phyloP scores from a whole-genome alignment of 2,329 filamentous ascomycete genomes.

The Penicillium sclerotigenum region DNA sequence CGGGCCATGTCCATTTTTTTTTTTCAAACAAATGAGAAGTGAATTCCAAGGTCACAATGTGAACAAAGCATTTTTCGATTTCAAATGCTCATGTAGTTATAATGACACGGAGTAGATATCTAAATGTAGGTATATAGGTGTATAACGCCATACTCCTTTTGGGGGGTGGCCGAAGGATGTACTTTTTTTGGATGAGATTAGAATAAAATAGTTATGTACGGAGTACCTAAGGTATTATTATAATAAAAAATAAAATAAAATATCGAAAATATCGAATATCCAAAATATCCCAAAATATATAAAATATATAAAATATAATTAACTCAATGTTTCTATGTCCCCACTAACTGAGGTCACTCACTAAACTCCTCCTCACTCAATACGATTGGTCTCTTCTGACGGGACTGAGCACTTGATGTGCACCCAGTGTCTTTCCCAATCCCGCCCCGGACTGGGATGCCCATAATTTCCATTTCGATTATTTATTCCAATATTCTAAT shows the following conservation, averaged over 20 bases:
- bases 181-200: background rate
- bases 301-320: background rate
- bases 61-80: background rate
- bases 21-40: background rate
- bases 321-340: background rate
- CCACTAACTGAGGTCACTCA: background rate
- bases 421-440: conserved; percentile 14
- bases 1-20: background rate
- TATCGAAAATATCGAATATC: background rate
- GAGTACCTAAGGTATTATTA: too few species aligned
- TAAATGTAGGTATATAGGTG: too few species aligned
- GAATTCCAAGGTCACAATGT: background rate
- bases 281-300: background rate
- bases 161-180: background rate
- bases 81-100: background rate
- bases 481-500: background rate
- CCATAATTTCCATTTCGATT: background rate
- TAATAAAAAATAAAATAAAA: background rate
- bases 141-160: background rate
- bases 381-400: conserved; percentile 4
- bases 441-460: conserved; percentile 15
- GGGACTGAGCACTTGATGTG: conserved; percentile 8
- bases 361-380: background rate
- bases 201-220: background rate
- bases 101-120: background rate